phyloP scores from a whole-genome alignment of 2,329 filamentous ascomycete genomes.

The Ascosphaera aggregata region DNA sequence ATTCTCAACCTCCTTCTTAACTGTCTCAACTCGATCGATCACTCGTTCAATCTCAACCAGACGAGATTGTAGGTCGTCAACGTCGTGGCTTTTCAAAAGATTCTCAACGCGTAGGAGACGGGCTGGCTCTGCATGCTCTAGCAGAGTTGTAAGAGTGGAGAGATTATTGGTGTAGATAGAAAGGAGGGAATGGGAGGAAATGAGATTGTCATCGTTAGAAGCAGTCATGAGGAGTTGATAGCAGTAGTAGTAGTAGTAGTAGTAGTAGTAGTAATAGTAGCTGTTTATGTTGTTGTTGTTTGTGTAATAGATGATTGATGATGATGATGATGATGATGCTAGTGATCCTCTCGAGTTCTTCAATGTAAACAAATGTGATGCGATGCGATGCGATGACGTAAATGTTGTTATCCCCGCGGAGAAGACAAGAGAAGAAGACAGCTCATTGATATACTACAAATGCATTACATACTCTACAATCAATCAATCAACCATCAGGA shows the following conservation, averaged over 20 bases:
- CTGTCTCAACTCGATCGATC: slow-evolving; percentile 26
- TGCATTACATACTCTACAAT: too few species aligned
- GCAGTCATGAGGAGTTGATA: slow-evolving; percentile 16
- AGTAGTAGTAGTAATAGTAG: not conserved
- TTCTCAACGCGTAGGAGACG: slow-evolving; percentile 46
- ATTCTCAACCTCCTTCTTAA: slow-evolving; percentile 17
- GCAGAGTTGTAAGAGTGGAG: too few species aligned
- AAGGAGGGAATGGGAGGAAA: slow-evolving; percentile 38
- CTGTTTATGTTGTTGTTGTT: slow-evolving; percentile 32
- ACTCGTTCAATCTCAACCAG: slow-evolving; percentile 33
- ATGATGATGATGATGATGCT: too few species aligned
- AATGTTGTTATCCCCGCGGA: too few species aligned
- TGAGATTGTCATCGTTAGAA: slow-evolving; percentile 46
- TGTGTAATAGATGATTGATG: not conserved
- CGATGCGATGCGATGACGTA: too few species aligned
- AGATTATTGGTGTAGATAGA: too few species aligned
- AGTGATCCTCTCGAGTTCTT: too few species aligned
- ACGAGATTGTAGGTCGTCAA: slow-evolving; percentile 40
- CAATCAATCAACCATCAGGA: too few species aligned
- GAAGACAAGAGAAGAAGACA: too few species aligned
- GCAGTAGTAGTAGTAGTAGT: not conserved
- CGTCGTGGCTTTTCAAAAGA: slow-evolving; percentile 52
- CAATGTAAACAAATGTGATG: too few species aligned
- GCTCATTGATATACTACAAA: too few species aligned
- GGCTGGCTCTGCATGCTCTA: slow-evolving; percentile 53